Base-by-base conservation (phyloP, 306 rosid species). In the Trifolium pratense region DNA sequence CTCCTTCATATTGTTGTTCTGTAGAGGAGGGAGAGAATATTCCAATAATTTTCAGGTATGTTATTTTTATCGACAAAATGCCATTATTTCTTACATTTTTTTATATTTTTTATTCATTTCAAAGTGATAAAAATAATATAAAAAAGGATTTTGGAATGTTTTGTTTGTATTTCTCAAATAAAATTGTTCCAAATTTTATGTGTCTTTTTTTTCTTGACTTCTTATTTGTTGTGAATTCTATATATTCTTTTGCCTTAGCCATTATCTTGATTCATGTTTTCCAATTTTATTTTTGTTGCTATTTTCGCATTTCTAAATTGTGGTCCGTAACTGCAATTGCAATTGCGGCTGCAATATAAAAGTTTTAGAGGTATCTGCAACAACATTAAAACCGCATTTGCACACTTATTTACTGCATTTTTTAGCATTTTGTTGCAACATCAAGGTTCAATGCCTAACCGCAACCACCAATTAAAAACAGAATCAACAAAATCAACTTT, bases 181-280 rank as follows among this genome's bases (percentile, higher is more conserved):
- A 23, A 37, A n/a, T 66, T 66, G 13, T 45, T 23, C 9, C 10
- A 11, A 1, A 16, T 20, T 36, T 71, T 31, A 55, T 21, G 55
- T 37, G 55, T 15, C 25, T 0, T 63, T 42, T 52, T 71, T 62
- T 74, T 69, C 4, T 45, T 32, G 64, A 56, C 70, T 65, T 74
- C 57, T 57, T 49, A 16, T 37, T 49, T 37, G 39, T 68, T 53
- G 68, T 59, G 71, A 58, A 69, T 46, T 66, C 29, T 78, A 31
- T 74, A 73, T 68, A 46, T 53, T 72, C 61, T 78, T 39, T 55
- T 34, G 31, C 52, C 66, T 15, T 52, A 42, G 70, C 9, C 69
- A 74, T 48, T 45, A 16, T 58, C 43, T 58, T 58, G 39, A 26
- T 29, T 58, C 40, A 25, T 23, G 57, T 56, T n/a, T 67, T 32